A percentile compares a stretch with the other conserved stretches of the same genome.
Conservation (phyloP, 1,284 basidiomycete species). For the Leccinum ambiguum region DNA sequence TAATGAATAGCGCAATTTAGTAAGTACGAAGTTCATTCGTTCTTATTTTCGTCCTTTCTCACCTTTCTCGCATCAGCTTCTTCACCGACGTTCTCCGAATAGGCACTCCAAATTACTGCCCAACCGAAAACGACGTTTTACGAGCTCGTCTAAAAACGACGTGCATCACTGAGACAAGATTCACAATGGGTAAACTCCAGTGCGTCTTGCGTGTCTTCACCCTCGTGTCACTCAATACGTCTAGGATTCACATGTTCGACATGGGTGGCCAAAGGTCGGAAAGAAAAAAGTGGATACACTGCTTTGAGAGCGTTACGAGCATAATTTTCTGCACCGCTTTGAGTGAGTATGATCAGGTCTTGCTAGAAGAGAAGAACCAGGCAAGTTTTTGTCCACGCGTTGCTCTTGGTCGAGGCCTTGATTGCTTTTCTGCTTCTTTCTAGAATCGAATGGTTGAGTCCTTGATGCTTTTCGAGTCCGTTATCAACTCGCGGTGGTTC, state of each 20-base stretch:
- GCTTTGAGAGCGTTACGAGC: constrained; percentile 92
- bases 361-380: constrained; percentile 79
- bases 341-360: constrained; percentile 92
- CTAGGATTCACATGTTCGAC: constrained; percentile 92
- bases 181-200: constrained; percentile 68
- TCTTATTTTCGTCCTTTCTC: too few relatives aligned
- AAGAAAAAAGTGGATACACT: constrained; percentile 94
- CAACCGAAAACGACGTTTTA: constrained; percentile 88
- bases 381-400: constrained; percentile 37
- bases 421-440: constrained; percentile 7
- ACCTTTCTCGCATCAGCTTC: constrained; percentile 55
- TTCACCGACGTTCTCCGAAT: constrained; percentile 87
- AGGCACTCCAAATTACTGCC: constrained; percentile 77
- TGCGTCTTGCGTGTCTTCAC: constrained; percentile 52
- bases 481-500: constrained; percentile 99
- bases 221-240: constrained; percentile 29
- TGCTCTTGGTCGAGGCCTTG: constrained; percentile 5
- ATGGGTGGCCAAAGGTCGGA: constrained; percentile 93
- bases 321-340: constrained; percentile 96
- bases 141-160: constrained; percentile 90
- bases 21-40: constrained; percentile 46
- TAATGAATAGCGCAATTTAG: constrained; percentile 96
- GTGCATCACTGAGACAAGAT: constrained; percentile 91
- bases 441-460: constrained; percentile 98
- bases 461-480: constrained; percentile 90